Evolutionary conservation across 345 rosid species (phyloP), one percentile per base, ranked within the genome.

Genomic region (Salix brachista): DNA sequence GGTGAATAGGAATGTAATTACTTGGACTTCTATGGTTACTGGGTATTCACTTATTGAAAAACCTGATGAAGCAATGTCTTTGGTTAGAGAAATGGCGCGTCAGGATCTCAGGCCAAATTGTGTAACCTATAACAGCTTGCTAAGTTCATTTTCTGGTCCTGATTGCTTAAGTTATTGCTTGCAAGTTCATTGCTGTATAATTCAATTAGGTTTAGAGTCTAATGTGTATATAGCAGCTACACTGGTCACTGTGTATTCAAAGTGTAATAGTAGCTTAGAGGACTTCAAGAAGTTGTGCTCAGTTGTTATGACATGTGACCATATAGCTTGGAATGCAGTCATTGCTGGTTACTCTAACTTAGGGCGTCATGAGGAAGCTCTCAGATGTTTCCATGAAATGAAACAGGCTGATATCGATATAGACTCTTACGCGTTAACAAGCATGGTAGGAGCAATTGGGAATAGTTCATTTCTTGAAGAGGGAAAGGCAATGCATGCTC

Each of bases 281-380:
- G 85, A 82, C 54, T 84, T 86, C 67, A 58, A 18, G 17, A 80
- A 80, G 73, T 39, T 74, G 6, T 74, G 83, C n/a, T 61, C 71
- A 1, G 42, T 68, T 73, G 8, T 82, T 70, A 72, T 32, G 23
- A 34, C 6, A 39, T 50, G 78, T 46, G 82, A 84, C 58, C 86
- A 80, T 52, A 80, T 86, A 52, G 71, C 84, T 7, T 84, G 86
- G 87, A 84, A 84, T 73, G 84, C 87, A 28, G 80, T 80, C 10
- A 78, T 80, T 71, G 75, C 83, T 11, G 87, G 86, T 70, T 84
- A 72, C 76, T 79, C 71, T 48, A 78, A 84, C 76, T 64, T 86
- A 23, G 83, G 79, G 36, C 60, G 16, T 21, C 54, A 78, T 28
- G 76, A 78, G 30, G 80, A 80, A 77, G 78, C 80, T 34, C 74